Percentiles rank a stretch among this genome's conserved stretches.
phyloP scores from a whole-genome alignment of 1,284 basidiomycete species.

The Apiotrichum veenhuisii region DNA sequence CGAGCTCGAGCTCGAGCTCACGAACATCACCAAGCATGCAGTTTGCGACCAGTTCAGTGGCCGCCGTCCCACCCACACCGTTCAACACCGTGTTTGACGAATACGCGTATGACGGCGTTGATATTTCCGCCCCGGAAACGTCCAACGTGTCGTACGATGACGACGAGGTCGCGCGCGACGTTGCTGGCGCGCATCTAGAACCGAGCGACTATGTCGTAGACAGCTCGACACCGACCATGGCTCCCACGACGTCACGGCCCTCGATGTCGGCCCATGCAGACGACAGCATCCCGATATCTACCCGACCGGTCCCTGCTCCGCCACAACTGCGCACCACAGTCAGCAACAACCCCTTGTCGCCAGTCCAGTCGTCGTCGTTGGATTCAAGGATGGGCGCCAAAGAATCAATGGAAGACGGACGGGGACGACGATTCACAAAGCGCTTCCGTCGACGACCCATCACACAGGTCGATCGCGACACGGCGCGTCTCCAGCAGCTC shows the following conservation, averaged over 20 bases:
- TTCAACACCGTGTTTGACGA: slow-evolving; percentile 30
- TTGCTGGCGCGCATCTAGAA: neutral
- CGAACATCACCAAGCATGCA: neutral
- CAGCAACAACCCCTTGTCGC: neutral
- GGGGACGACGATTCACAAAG: neutral
- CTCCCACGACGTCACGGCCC: neutral
- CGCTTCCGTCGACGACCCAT: slow-evolving; percentile 4
- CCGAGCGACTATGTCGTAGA: neutral
- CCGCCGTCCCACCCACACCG: slow-evolving; percentile 29
- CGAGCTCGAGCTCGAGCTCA: neutral
- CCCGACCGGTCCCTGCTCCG: slow-evolving; percentile 36
- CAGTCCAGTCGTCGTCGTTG: neutral
- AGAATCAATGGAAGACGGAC: neutral
- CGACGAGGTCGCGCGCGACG: neutral
- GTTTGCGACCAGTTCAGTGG: neutral
- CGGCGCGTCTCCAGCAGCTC: slow-evolving; percentile 40
- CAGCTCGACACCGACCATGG: neutral
- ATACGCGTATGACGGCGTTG: neutral
- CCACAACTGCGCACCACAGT: slow-evolving; percentile 10
- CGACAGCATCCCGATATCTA: slow-evolving; percentile 27
- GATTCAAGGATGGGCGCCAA: slow-evolving; percentile 3
- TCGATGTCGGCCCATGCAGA: neutral
- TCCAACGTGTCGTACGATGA: slow-evolving; percentile 3
- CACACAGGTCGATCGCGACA: slow-evolving; percentile 38
- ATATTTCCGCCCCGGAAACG: neutral